phyloP scores from a whole-genome alignment of 352 stramenopile species.

The Globisporangium nagaii region DNA sequence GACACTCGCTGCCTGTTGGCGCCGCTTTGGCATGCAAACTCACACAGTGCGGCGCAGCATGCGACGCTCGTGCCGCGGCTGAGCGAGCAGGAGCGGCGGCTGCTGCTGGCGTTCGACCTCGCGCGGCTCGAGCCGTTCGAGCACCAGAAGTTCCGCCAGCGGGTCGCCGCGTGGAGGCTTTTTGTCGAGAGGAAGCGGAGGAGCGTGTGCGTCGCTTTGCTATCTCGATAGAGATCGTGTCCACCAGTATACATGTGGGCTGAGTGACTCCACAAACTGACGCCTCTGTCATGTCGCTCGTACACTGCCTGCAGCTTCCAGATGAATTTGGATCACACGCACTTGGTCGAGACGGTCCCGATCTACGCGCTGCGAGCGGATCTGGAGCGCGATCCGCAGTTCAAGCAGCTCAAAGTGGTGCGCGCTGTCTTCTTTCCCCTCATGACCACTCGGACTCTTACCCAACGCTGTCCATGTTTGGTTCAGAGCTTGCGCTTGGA shows the following conservation, averaged over 20 bases:
- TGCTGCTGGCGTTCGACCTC: slow-evolving; percentile 23
- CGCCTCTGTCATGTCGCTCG: neutral
- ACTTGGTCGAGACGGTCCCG: neutral
- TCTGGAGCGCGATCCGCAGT: neutral
- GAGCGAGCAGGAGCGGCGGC: slow-evolving; percentile 14
- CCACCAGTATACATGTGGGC: neutral
- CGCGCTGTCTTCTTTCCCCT: too few species aligned
- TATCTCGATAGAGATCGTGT: neutral
- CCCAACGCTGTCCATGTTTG: too few species aligned
- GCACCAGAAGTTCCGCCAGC: slow-evolving; percentile 15
- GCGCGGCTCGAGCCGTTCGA: slow-evolving; percentile 26
- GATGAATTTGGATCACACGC: neutral
- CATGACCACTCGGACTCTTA: too few species aligned
- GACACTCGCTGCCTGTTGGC: neutral
- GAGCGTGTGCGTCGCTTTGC: neutral
- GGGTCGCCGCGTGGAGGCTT: slow-evolving; percentile 11
- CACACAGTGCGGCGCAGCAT: slow-evolving; percentile 8
- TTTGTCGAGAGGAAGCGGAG: slow-evolving; percentile 6
- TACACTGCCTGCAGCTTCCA: neutral
- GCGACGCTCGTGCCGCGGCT: slow-evolving; percentile 3
- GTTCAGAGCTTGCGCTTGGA: slow-evolving; percentile 1
- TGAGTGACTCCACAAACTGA: neutral
- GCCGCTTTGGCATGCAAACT: neutral
- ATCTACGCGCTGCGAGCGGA: slow-evolving; percentile 6
- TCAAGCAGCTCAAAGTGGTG: slow-evolving; percentile 8